Evolutionary conservation across 306 rosid genomes (phyloP).

Genomic region (Medicago ruthenica): DNA sequence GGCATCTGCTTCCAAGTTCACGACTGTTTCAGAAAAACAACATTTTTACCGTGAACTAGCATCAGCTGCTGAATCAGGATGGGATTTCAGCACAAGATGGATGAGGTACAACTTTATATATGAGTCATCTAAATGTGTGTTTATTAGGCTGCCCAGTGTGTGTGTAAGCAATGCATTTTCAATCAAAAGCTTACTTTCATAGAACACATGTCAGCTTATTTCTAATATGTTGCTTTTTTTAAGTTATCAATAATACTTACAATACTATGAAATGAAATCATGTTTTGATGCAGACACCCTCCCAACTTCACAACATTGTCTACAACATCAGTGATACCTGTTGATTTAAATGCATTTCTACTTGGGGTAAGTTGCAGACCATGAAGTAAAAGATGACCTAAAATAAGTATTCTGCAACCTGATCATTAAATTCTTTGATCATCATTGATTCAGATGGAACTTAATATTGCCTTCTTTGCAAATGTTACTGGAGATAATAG

Average conservation of each 20-base stretch:
- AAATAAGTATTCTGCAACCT: conserved; percentile 29
- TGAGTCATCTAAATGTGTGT: conserved; percentile 8
- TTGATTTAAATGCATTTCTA: conserved; percentile 77
- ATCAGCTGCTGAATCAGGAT: conserved; percentile 87
- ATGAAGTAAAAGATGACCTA: conserved; percentile 28
- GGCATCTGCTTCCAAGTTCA: conserved; percentile 72
- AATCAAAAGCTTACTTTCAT: conserved; percentile 1
- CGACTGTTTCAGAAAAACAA: conserved; percentile 53
- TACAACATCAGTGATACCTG: conserved; percentile 80
- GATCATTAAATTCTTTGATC: conserved; percentile 31
- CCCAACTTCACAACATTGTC: conserved; percentile 77
- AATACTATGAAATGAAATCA: conserved; percentile 1
- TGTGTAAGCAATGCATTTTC: conserved; percentile 12
- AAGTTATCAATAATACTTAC: conserved; percentile 14
- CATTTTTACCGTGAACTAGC: conserved; percentile 76
- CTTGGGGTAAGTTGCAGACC: conserved; percentile 65
- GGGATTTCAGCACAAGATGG: conserved; percentile 98
- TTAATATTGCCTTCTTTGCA: conserved; percentile 75
- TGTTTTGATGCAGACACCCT: conserved; percentile 65
- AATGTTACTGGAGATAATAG: conserved; percentile 64
- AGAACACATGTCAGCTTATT: not conserved
- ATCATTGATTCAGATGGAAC: conserved; percentile 74
- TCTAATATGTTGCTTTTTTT: conserved; percentile 16
- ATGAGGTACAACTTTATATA: conserved; percentile 66
- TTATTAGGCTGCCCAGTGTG: conserved; percentile 23